A percentile compares a stretch with the other conserved stretches of the same genome.
Evolutionary conservation across 2,329 filamentous ascomycete genomes (phyloP).

Genomic region (Emmonsia crescens): DNA sequence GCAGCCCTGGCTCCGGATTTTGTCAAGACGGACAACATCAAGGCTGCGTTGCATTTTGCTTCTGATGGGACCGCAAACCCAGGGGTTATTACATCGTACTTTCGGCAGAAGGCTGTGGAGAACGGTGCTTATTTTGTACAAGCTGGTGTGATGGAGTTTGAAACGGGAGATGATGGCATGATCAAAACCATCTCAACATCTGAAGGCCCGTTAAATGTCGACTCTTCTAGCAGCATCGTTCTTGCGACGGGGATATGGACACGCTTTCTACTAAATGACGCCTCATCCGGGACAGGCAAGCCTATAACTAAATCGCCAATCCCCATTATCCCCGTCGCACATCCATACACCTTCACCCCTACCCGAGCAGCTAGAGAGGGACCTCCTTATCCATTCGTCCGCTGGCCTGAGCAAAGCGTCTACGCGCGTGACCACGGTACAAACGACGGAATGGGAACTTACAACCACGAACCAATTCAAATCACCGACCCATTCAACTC

Average conservation of each 20-base stretch:
- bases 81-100: constrained; percentile 17
- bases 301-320: constrained; percentile 17
- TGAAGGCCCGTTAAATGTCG: constrained; percentile 13
- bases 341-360: constrained; percentile 26
- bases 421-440: constrained; percentile 27
- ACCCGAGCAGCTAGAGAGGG: constrained; percentile 6
- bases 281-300: neutral
- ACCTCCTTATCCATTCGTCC: constrained; percentile 21
- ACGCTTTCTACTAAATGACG: constrained; percentile 9
- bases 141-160: constrained; percentile 13
- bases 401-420: constrained; percentile 27
- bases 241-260: constrained; percentile 26
- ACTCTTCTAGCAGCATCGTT: constrained; percentile 14
- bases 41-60: constrained; percentile 17
- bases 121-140: constrained; percentile 18
- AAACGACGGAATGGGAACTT: constrained; percentile 25
- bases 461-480: constrained; percentile 21
- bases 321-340: constrained; percentile 25
- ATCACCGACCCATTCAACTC: constrained; percentile 13
- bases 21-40: constrained; percentile 16
- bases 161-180: constrained; percentile 6
- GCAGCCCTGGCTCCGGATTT: constrained; percentile 19
- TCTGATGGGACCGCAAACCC: constrained; percentile 22
- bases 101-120: constrained; percentile 14
- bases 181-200: constrained; percentile 12